A percentile compares a stretch with the other conserved stretches of the same genome.
These are phyloP conservation scores for Stachybotrys elegans DNA, from an alignment of 2,329 filamentous ascomycete species.

Conservation along the genomic window DNA sequence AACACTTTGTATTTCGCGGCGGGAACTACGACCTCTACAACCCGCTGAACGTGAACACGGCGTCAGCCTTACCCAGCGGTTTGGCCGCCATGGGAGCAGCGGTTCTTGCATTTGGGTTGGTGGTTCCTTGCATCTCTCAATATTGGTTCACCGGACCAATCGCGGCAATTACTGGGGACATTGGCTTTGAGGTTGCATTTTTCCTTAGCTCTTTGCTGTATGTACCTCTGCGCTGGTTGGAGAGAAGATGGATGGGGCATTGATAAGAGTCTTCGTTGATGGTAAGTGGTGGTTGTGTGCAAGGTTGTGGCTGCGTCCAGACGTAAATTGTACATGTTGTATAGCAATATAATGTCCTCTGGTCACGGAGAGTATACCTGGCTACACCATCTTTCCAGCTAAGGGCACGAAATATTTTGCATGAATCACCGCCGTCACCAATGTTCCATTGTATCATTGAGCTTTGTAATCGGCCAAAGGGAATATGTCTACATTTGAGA, in stretches of 20 bases:
- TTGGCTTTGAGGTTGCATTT: slow-evolving; percentile 62
- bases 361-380: no score
- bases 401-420: no score
- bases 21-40: slow-evolving; percentile 40
- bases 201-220: slow-evolving; percentile 43
- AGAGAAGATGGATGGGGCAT: slow-evolving; percentile 29
- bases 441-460: no score
- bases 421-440: no score
- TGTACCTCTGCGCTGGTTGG: slow-evolving; percentile 39
- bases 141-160: slow-evolving; percentile 59
- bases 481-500: no score
- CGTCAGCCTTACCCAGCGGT: slow-evolving; percentile 38
- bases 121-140: slow-evolving; percentile 56
- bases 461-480: no score
- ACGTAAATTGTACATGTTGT: no score
- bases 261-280: no score
- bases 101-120: slow-evolving; percentile 39
- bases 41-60: slow-evolving; percentile 41
- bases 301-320: no score
- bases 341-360: no score
- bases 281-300: no score
- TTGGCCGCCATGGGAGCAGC: slow-evolving; percentile 42
- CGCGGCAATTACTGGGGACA: slow-evolving; percentile 54
- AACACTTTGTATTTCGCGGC: slow-evolving; percentile 44
- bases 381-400: no score